These are phyloP conservation scores for Colletotrichum australisinense DNA, from an alignment of 2,329 filamentous ascomycete genomes.

Conservation along the genomic window DNA sequence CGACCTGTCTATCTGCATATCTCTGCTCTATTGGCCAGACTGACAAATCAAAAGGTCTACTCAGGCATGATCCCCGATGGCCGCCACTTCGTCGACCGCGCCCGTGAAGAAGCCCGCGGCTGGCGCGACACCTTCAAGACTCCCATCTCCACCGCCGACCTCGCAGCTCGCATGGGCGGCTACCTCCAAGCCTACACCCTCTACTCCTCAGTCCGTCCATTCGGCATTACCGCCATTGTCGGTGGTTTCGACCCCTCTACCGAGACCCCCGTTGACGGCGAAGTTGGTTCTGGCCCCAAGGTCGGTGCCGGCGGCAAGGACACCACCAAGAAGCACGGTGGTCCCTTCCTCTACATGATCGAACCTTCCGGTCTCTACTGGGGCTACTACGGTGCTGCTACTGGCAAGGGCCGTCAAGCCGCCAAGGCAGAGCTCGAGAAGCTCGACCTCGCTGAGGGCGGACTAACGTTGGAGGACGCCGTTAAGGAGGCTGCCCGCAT, in stretches of 20 bases:
- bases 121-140: conserved; percentile 97
- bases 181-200: conserved; percentile 98
- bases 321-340: conserved; percentile 79
- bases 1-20: not conserved
- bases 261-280: conserved; percentile 87
- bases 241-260: conserved; percentile 93
- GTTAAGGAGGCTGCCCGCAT: conserved; percentile 97
- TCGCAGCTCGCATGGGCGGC: conserved; percentile 92
- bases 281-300: conserved; percentile 85
- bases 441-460: conserved; percentile 84
- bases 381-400: conserved; percentile 98
- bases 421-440: conserved; percentile 99
- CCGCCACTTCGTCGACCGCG: conserved; percentile 92
- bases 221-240: conserved; percentile 94
- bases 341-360: conserved; percentile 97
- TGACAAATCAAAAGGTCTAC: conserved; percentile 74
- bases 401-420: conserved; percentile 94
- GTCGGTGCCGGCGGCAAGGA: conserved; percentile 88
- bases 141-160: conserved; percentile 87
- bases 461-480: conserved; percentile 83
- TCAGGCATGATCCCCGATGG: conserved; percentile 95
- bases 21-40: not conserved
- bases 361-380: conserved; percentile 97
- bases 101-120: conserved; percentile 89
- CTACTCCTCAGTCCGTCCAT: conserved; percentile 95